These are phyloP conservation scores for Austroboletus niveus DNA, from an alignment of 1,284 basidiomycete genomes.

Conservation along the genomic window DNA sequence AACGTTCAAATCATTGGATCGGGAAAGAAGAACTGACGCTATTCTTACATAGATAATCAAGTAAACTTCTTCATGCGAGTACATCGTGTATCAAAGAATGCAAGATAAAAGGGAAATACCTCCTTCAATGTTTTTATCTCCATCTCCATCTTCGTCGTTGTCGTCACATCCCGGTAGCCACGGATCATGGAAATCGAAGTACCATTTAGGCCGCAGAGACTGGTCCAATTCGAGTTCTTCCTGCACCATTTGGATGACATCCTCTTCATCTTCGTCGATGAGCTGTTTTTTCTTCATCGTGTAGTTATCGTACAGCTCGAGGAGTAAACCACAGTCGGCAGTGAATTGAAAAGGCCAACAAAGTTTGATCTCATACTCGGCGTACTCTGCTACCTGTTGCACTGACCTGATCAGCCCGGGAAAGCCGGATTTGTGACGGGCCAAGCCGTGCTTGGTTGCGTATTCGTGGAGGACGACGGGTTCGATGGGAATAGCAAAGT, in stretches of 20 bases:
- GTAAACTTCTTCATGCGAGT: no score
- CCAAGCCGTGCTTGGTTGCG: neutral
- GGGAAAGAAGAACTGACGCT: no score
- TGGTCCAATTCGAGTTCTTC: neutral
- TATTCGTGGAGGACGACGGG: neutral
- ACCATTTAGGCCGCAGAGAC: slow-evolving; percentile 1
- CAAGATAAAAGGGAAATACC: no score
- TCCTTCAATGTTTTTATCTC: no score
- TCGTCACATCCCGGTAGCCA: neutral
- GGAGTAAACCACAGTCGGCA: neutral
- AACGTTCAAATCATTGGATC: no score
- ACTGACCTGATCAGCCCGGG: neutral
- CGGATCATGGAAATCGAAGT: neutral
- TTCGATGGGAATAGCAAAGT: neutral
- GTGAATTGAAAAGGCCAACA: neutral
- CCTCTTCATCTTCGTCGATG: slow-evolving; percentile 1
- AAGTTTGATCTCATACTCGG: neutral
- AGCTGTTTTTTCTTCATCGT: neutral
- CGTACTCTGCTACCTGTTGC: neutral
- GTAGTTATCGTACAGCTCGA: slow-evolving; percentile 2
- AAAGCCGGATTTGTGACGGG: neutral
- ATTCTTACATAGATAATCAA: no score
- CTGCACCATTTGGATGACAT: slow-evolving; percentile 2
- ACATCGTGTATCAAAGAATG: no score
- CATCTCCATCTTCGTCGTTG: no score